A percentile compares a stretch with the other conserved stretches of the same genome.
phyloP scores from a whole-genome alignment of 208 protist species.

The Leishmania arabica region DNA sequence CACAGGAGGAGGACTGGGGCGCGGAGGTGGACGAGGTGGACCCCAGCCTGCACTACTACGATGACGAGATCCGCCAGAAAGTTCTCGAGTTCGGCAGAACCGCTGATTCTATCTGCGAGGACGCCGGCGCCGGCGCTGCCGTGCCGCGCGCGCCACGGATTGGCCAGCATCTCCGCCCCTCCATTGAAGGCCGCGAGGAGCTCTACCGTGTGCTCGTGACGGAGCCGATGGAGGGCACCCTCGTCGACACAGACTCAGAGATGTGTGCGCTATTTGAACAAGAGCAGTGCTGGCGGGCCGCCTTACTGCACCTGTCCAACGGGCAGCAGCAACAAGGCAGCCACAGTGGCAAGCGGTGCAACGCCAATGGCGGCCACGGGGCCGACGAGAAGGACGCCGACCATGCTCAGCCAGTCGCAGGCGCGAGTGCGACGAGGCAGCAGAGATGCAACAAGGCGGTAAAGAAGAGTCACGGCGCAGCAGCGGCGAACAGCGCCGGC shows the following conservation, averaged over 20 bases:
- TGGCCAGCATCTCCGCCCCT: conserved; percentile 22
- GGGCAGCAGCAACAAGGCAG: neutral
- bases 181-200: conserved; percentile 25
- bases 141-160: neutral
- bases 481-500: neutral
- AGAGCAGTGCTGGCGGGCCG: conserved; percentile 41
- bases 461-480: neutral
- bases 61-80: conserved; percentile 29
- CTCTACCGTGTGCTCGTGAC: conserved; percentile 35
- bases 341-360: neutral
- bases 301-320: neutral
- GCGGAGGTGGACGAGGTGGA: conserved; percentile 38
- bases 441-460: neutral
- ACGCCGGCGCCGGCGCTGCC: neutral
- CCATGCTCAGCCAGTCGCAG: neutral
- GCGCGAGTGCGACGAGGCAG: neutral
- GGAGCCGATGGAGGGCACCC: conserved; percentile 17
- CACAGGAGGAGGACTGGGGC: conserved; percentile 40
- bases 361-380: neutral
- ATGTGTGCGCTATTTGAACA: conserved; percentile 31
- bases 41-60: conserved; percentile 45
- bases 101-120: neutral
- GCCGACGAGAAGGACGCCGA: neutral
- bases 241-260: conserved; percentile 51
- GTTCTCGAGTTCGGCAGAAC: conserved; percentile 9